These are phyloP conservation scores for Wallacemonas rigidus DNA, from an alignment of 208 protist genomes.

Conservation along the genomic window DNA sequence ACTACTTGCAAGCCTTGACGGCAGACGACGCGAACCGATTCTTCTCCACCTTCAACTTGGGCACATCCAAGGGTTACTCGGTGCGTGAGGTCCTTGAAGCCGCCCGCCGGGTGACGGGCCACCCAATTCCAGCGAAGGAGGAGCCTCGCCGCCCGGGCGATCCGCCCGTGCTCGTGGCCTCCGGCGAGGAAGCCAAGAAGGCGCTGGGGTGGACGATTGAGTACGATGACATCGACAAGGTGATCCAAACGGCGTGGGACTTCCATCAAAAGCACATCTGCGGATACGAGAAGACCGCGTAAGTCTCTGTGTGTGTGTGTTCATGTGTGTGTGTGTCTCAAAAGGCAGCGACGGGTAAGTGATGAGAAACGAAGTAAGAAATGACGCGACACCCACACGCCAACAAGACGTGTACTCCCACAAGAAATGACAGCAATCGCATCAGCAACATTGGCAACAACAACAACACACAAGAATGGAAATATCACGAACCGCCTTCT, in stretches of 20 bases:
- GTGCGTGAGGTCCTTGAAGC: constrained; percentile 96
- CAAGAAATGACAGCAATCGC: no score
- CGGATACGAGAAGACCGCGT: constrained; percentile 35
- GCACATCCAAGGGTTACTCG: constrained; percentile 93
- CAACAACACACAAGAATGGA: no score
- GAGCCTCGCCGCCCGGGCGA: constrained; percentile 69
- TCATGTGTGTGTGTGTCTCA: no score
- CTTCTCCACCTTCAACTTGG: constrained; percentile 95
- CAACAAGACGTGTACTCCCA: no score
- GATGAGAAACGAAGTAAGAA: no score
- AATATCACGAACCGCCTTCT: no score
- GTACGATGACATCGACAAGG: constrained; percentile 80
- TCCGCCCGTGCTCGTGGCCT: constrained; percentile 75
- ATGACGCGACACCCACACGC: no score
- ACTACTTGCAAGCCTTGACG: constrained; percentile 59
- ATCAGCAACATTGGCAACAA: no score
- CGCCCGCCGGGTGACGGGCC: constrained; percentile 89
- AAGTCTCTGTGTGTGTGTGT: background rate
- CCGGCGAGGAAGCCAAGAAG: constrained; percentile 51
- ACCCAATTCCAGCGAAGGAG: constrained; percentile 86
- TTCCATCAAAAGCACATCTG: constrained; percentile 68
- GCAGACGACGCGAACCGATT: constrained; percentile 45
- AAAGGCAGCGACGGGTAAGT: no score
- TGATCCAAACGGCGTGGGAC: constrained; percentile 78
- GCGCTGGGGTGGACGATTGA: constrained; percentile 76